A percentile compares a stretch with the other conserved stretches of the same genome.
phyloP scores from a whole-genome alignment of 2,329 filamentous ascomycete species.

The Trichoderma sp. region DNA sequence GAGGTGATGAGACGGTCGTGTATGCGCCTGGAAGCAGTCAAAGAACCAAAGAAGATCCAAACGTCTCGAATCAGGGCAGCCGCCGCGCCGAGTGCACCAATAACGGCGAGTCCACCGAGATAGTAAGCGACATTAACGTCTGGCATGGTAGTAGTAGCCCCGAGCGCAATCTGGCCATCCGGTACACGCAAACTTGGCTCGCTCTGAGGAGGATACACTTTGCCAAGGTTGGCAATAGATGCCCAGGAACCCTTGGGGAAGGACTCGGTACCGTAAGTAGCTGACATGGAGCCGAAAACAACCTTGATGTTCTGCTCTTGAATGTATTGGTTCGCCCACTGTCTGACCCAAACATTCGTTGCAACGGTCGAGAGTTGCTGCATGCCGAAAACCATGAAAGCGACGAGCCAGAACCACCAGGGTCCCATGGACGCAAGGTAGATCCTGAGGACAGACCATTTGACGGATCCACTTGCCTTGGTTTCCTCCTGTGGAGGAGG shows the following conservation, averaged over 20 bases:
- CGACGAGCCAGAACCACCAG: slow-evolving; percentile 91
- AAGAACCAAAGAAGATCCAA: slow-evolving; percentile 88
- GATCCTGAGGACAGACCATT: slow-evolving; percentile 80
- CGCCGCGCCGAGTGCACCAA: slow-evolving; percentile 76
- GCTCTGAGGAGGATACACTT: slow-evolving; percentile 22
- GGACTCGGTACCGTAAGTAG: slow-evolving; percentile 32
- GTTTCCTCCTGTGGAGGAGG: slow-evolving; percentile 65
- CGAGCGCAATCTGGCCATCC: slow-evolving; percentile 26
- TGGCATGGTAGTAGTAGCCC: slow-evolving; percentile 37
- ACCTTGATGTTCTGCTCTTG: slow-evolving; percentile 41
- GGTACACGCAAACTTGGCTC: neutral
- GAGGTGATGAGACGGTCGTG: slow-evolving; percentile 76
- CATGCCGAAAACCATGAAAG: slow-evolving; percentile 71
- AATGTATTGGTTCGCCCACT: slow-evolving; percentile 91
- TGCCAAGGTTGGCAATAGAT: slow-evolving; percentile 43
- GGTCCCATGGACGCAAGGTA: slow-evolving; percentile 92
- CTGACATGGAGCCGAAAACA: slow-evolving; percentile 29
- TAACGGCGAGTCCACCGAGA: slow-evolving; percentile 75
- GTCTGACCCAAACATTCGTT: slow-evolving; percentile 90
- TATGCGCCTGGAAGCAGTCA: slow-evolving; percentile 82
- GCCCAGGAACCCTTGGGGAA: slow-evolving; percentile 39
- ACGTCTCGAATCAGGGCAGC: slow-evolving; percentile 81
- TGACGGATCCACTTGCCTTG: slow-evolving; percentile 84
- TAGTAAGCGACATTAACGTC: slow-evolving; percentile 83
- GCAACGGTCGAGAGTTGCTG: slow-evolving; percentile 86